Conservation (phyloP, 2,329 filamentous ascomycete genomes). For the Venturia effusa region DNA sequence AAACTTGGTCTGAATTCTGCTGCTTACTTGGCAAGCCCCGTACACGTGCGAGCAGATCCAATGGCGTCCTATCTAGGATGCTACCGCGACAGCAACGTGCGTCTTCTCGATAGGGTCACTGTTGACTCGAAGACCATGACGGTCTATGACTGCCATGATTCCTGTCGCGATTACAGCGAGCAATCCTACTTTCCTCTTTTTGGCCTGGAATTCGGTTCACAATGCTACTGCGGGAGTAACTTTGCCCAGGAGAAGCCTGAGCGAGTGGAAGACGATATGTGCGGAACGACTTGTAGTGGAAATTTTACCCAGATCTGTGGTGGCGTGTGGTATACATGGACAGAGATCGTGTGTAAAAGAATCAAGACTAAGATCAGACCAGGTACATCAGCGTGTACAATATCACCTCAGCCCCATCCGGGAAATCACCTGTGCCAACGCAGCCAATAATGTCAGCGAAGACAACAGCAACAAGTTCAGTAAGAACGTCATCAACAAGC, state of each 20-base stretch:
- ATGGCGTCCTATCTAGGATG: neutral
- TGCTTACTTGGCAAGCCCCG: neutral
- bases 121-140: neutral
- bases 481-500: neutral
- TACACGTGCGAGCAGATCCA: neutral
- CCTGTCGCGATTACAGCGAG: neutral
- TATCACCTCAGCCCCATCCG: neutral
- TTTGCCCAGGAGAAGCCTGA: neutral
- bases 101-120: neutral
- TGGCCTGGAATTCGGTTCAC: slow-evolving; percentile 8
- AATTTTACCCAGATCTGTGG: neutral
- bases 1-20: neutral
- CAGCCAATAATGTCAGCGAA: neutral
- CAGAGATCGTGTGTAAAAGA: too few relatives aligned
- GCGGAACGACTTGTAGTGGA: neutral
- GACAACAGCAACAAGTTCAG: neutral
- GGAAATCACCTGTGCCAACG: neutral
- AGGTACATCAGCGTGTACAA: neutral
- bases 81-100: neutral
- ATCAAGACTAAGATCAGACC: too few relatives aligned
- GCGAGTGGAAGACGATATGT: neutral
- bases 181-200: slow-evolving; percentile 2
- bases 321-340: neutral
- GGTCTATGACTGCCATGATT: neutral
- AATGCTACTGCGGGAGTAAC: slow-evolving; percentile 11